Base-by-base conservation (phyloP, 768 basidiomycete species). In the Boletus insuetus region DNA sequence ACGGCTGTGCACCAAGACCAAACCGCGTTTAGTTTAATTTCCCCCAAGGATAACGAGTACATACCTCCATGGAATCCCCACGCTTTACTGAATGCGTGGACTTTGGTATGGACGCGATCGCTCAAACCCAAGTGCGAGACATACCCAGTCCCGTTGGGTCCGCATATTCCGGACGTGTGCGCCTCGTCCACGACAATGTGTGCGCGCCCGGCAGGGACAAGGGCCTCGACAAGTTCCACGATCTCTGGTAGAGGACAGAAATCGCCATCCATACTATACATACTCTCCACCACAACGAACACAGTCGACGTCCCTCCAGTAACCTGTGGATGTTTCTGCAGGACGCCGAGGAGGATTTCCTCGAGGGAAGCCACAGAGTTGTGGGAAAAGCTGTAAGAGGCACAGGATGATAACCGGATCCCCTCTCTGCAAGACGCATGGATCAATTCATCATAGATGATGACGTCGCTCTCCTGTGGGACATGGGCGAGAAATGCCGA, bases 181-280 rank as follows among this genome's bases (percentile, higher is more conserved):
- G 82, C 82, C 63, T 83, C 83, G 57, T 84, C 83, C 8, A 84
- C 72, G 7, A 83, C 63, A 34, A 85, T 69, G 66, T 77, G 76
- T 32, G 67, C 73, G 45, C 68, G 71, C 4, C 69, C 72, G 11
- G 54, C 44, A 6, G 77, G 79, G 6, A 81, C 64, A 0, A 69
- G 58, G 3, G 62, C 49, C 20, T 81, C 71, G 32, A 80, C 56
- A 2, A 74, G 39, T 10, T 69, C 65, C 24, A 80, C 70, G 12
- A 84, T 74, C 37, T 73, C 71, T 3, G 48, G 51, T 12, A 85
- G 63, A 3, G 81, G 82, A 4, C 74, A 72, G 26, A 82, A 71
- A 56, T 82, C 79, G 7, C 84, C 84, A 44, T 85, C 82, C 82
- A 85, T 84, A 54, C 80, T 81, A 63, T 85, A 84, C 17, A 84